phyloP scores from a whole-genome alignment of 805 yeast genomes.

The Lachancea sp. region DNA sequence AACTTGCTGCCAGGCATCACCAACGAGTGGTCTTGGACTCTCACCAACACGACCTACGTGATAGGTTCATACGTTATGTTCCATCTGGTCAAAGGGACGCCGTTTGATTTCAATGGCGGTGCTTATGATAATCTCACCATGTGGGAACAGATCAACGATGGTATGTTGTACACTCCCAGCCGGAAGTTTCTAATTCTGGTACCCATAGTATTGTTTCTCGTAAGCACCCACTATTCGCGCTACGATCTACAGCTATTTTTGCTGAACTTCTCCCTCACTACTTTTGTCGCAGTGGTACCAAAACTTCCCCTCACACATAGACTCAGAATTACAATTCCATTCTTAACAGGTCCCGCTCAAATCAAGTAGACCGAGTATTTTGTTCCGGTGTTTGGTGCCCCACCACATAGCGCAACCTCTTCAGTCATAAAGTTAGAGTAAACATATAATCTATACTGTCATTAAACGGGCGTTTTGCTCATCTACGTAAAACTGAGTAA shows the following conservation, averaged over 20 bases:
- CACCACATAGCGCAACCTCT: background rate
- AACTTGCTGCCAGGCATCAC: constrained; percentile 76
- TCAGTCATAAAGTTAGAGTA: background rate
- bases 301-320: constrained; percentile 80
- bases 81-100: constrained; percentile 93
- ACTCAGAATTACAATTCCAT: constrained; percentile 58
- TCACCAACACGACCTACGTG: constrained; percentile 85
- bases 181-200: constrained; percentile 88
- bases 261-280: constrained; percentile 64
- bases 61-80: constrained; percentile 93
- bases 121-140: constrained; percentile 92
- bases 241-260: constrained; percentile 76
- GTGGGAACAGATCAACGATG: constrained; percentile 97
- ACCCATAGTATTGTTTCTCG: constrained; percentile 81
- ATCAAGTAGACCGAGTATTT: constrained; percentile 20
- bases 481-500: too few relatives aligned
- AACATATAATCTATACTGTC: background rate
- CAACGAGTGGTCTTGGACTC: constrained; percentile 85
- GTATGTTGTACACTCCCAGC: constrained; percentile 95
- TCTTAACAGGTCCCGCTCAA: constrained; percentile 37
- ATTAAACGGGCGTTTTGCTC: too few relatives aligned
- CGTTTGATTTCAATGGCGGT: constrained; percentile 93
- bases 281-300: constrained; percentile 84
- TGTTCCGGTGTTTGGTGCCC: too few relatives aligned
- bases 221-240: constrained; percentile 84